Conservation (phyloP, 108 stramenopile genomes). For the Stephanodiscus triporus region DNA sequence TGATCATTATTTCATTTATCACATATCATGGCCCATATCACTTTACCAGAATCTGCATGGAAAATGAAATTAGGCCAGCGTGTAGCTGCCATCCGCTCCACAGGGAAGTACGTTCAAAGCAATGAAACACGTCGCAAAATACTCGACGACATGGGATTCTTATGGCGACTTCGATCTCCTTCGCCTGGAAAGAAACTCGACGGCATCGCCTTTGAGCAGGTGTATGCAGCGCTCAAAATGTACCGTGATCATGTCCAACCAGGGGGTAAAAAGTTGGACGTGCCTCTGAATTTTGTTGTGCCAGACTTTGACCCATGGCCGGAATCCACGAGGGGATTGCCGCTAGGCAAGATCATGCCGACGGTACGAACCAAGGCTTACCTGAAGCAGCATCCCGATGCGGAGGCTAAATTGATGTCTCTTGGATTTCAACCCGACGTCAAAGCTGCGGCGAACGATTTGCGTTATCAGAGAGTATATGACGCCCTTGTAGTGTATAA, state of each 20-base stretch:
- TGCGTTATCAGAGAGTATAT: constrained; percentile 77
- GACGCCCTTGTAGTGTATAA: constrained; percentile 82
- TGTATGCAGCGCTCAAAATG: constrained; percentile 73
- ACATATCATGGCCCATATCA: neutral
- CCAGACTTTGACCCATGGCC: constrained; percentile 82
- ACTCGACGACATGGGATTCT: constrained; percentile 84
- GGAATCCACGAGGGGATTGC: constrained; percentile 71
- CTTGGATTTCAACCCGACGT: constrained; percentile 59
- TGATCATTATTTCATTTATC: constrained; percentile 5
- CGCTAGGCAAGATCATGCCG: constrained; percentile 68
- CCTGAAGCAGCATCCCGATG: constrained; percentile 69
- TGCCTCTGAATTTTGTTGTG: constrained; percentile 73
- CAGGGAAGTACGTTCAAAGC: constrained; percentile 75
- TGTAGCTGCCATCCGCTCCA: constrained; percentile 78
- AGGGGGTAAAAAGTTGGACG: constrained; percentile 43
- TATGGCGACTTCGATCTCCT: constrained; percentile 80
- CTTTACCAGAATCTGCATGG: constrained; percentile 60
- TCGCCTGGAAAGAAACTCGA: constrained; percentile 50
- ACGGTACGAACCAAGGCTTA: constrained; percentile 65
- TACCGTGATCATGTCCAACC: constrained; percentile 72
- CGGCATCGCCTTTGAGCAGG: constrained; percentile 69
- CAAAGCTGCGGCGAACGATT: constrained; percentile 71
- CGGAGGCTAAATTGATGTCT: constrained; percentile 54
- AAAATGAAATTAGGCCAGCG: constrained; percentile 77
- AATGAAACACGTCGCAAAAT: constrained; percentile 63